Conservation (phyloP, 768 basidiomycete species). For the Tulasnella sp. region DNA sequence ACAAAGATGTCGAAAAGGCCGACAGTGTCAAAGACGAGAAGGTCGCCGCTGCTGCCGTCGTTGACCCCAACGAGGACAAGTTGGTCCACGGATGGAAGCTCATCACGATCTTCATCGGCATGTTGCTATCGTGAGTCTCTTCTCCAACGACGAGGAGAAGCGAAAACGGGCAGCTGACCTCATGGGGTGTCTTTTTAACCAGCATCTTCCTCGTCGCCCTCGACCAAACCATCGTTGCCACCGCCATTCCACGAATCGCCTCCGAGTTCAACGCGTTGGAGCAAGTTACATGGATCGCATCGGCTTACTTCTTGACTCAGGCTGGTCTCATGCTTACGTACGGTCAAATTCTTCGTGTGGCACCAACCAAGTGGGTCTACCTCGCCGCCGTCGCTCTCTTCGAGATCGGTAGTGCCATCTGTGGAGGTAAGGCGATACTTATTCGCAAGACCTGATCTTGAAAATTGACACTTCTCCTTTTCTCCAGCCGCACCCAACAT, state of each 20-base stretch:
- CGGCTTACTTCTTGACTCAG: slow-evolving; percentile 31
- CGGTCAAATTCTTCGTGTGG: slow-evolving; percentile 28
- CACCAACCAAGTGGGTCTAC: slow-evolving; percentile 38
- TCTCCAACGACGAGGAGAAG: neutral
- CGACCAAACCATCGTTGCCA: slow-evolving; percentile 28
- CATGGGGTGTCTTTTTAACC: neutral
- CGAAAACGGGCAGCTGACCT: neutral
- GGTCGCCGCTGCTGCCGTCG: neutral
- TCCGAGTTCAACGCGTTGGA: slow-evolving; percentile 29
- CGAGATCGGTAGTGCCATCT: slow-evolving; percentile 47
- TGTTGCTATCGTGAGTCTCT: neutral
- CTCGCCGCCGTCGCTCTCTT: slow-evolving; percentile 39
- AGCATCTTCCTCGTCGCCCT: slow-evolving; percentile 27
- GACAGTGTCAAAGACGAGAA: neutral
- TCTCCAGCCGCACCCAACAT: slow-evolving; percentile 38
- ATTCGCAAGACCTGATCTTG: no score
- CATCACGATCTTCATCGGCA: slow-evolving; percentile 15
- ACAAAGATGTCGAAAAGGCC: neutral
- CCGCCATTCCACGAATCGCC: slow-evolving; percentile 24
- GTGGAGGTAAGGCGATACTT: no score
- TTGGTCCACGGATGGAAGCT: slow-evolving; percentile 10
- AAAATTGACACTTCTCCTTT: no score
- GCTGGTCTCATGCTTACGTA: slow-evolving; percentile 29
- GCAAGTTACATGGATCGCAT: slow-evolving; percentile 30
- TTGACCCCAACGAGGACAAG: neutral